Evolutionary conservation across 2,329 filamentous ascomycete genomes (phyloP), one percentile per base, ranked within the genome.

Genomic region (Penicillium fuscoglaucum): DNA sequence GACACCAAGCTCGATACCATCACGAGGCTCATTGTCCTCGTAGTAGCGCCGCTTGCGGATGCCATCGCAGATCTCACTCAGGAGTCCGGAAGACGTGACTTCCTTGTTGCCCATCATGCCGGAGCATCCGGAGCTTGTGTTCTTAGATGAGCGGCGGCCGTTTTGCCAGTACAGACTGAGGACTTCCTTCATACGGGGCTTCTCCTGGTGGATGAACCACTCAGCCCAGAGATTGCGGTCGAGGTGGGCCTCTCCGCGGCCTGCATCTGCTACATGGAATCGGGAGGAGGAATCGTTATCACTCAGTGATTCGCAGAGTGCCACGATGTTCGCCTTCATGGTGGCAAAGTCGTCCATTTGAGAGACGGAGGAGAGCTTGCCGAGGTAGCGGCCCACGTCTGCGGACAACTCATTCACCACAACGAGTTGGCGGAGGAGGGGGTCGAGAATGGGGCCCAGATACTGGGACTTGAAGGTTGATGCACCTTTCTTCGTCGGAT

Each of bases 121-220:
- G 3, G 68, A 59, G 24, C 66, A n/a, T n/a, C 46, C 60, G n/a
- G 67, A 52, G 58, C 62, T 61, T 29, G 68, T 56, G 15, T 64
- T 51, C 41, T 73, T 74, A 55, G 63, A 70, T 5, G 73, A 63
- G 9, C 73, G 71, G 13, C 72, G 71, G 41, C 72, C 70, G 26
- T 74, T 78, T 52, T 75, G 70, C 72, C 75, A 79, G 60, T 79
- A 77, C 21, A 73, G 55, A 39, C 69, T 73, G 51, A 80, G 69
- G 6, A 81, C 75, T 31, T 82, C 81, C 59, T 83, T 80, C 51
- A 87, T 81, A 15, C 85, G 79, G 12, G 80, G 76, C 65, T 84
- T 84, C 68, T 88, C 86, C 67, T 88, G 86, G 66, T 86, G 84
- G 46, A 84, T 81, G 78, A 83, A 88, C 85, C 85, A 87, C 56